Evolutionary conservation across 805 yeast species (phyloP).

Genomic region (Maudiozyma barnettii): DNA sequence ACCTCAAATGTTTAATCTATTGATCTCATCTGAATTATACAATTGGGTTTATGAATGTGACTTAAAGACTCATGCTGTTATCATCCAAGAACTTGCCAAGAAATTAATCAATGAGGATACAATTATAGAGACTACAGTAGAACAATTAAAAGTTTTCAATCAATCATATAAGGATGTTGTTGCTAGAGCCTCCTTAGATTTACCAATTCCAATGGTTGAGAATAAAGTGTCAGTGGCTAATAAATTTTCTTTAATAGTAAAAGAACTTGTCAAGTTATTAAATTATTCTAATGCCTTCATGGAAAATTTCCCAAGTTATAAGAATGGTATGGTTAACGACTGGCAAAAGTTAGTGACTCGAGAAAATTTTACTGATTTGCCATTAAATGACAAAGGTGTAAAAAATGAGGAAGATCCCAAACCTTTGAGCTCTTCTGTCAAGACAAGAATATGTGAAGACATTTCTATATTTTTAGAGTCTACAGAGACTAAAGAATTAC

Average conservation of each 20-base stretch:
- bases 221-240: slow-evolving; percentile 44
- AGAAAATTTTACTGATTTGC: slow-evolving; percentile 1
- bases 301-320: background rate
- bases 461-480: background rate
- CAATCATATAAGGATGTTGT: slow-evolving; percentile 38
- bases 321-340: slow-evolving; percentile 2
- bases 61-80: slow-evolving; percentile 41
- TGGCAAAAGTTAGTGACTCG: background rate
- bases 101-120: slow-evolving; percentile 38
- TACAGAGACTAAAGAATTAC: background rate
- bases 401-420: background rate
- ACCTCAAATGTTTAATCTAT: slow-evolving; percentile 49
- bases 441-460: background rate
- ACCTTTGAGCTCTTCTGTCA: background rate
- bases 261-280: slow-evolving; percentile 43
- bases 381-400: background rate
- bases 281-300: slow-evolving; percentile 29
- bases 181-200: slow-evolving; percentile 30
- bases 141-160: slow-evolving; percentile 51
- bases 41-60: slow-evolving; percentile 70
- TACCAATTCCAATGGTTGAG: slow-evolving; percentile 41
- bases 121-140: slow-evolving; percentile 7
- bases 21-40: slow-evolving; percentile 36
- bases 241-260: slow-evolving; percentile 41
- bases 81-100: slow-evolving; percentile 51